Evolutionary conservation across 345 rosid genomes (phyloP).

Genomic region (Nephelium lappaceum): DNA sequence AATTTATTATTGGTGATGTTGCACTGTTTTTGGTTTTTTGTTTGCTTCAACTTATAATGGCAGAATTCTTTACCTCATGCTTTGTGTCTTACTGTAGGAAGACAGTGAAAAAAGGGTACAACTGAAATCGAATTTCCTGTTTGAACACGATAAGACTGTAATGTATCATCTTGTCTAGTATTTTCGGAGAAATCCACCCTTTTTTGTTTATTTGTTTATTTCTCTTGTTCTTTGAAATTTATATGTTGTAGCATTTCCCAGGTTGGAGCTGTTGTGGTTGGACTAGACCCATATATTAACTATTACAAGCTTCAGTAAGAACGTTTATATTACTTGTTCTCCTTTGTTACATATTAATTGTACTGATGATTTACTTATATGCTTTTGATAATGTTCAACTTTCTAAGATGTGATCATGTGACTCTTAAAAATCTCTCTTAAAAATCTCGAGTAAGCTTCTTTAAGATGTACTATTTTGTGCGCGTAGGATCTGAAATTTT

Average conservation of each 20-base stretch:
- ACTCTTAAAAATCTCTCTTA: background rate
- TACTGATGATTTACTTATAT: background rate
- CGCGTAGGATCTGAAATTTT: background rate
- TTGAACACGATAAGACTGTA: conserved; percentile 85
- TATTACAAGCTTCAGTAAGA: conserved; percentile 95
- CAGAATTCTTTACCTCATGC: background rate
- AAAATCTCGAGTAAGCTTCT: background rate
- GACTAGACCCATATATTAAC: conserved; percentile 78
- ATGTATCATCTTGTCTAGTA: conserved; percentile 29
- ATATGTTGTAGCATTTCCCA: conserved; percentile 34
- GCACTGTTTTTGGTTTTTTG: background rate
- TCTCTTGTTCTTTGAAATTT: conserved; percentile 17
- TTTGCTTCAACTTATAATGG: background rate
- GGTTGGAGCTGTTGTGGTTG: conserved; percentile 99
- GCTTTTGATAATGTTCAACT: background rate
- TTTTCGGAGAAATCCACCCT: background rate
- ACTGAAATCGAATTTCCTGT: conserved; percentile 57
- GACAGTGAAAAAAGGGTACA: conserved; percentile 68
- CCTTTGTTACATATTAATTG: conserved; percentile 6
- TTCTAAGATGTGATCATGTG: background rate
- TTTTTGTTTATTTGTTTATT: background rate
- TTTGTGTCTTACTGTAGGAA: conserved; percentile 57
- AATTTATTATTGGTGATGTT: background rate
- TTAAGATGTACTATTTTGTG: background rate
- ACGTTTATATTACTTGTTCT: conserved; percentile 16